Evolutionary conservation across 2,329 filamentous ascomycete species (phyloP).

Genomic region (Aspergillus fischeri): DNA sequence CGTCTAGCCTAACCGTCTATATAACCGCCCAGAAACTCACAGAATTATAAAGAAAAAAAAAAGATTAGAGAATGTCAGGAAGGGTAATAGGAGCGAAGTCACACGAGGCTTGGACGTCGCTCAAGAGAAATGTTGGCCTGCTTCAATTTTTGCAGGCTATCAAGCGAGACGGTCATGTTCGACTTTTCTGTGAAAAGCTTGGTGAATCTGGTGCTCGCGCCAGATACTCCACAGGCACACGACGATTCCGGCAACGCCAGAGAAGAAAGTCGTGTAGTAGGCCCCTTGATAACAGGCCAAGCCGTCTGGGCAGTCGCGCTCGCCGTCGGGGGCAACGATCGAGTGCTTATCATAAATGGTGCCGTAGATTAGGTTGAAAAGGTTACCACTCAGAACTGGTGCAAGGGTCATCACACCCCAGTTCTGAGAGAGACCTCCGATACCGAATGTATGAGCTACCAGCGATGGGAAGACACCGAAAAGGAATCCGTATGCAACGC

Average conservation of each 20-base stretch:
- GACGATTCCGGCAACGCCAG: constrained; percentile 64
- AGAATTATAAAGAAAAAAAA: background rate
- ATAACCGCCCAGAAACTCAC: background rate
- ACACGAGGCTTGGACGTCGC: background rate
- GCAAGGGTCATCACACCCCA: constrained; percentile 94
- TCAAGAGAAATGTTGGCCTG: background rate
- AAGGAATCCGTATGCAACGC: constrained; percentile 85
- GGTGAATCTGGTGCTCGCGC: constrained; percentile 34
- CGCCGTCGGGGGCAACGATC: constrained; percentile 61
- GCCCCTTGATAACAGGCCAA: constrained; percentile 75
- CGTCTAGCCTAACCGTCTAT: background rate
- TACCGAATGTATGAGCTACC: constrained; percentile 84
- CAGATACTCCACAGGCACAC: constrained; percentile 59
- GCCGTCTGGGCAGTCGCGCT: constrained; percentile 72
- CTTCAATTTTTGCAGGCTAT: background rate
- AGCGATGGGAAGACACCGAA: constrained; percentile 93
- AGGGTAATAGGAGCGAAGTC: background rate
- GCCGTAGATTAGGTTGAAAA: constrained; percentile 93
- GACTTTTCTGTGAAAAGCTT: constrained; percentile 21
- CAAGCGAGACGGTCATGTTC: constrained; percentile 33
- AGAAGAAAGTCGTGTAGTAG: constrained; percentile 72
- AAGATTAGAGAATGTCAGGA: background rate
- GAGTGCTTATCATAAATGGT: constrained; percentile 77
- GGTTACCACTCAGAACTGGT: constrained; percentile 79
- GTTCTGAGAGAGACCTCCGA: constrained; percentile 84